Base-by-base conservation (phyloP, 352 stramenopile species). In the Phytophthora citrophthora region DNA sequence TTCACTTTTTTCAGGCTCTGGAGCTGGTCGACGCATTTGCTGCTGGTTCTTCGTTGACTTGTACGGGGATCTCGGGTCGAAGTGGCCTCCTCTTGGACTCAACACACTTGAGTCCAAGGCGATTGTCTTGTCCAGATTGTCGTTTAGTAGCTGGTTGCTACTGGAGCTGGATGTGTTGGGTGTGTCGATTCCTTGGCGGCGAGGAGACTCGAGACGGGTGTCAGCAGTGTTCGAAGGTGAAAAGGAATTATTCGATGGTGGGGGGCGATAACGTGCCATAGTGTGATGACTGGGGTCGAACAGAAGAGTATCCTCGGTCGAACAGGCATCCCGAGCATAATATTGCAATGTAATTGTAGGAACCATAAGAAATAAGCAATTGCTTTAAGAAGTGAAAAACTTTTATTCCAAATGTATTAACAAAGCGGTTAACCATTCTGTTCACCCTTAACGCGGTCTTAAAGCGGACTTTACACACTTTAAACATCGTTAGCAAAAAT, bases 41-140 rank as follows among this genome's bases (percentile, higher is more conserved):
- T 60, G 45, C 10, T 61, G 59, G 4, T 43, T 64, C 38, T 70
- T 67, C 16, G 54, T 57, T 26, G 60, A 70, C 34, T 70, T 70
- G 49, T 70, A 70, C 13, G 66, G 61, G 18, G 66, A 74, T n/a
- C 52, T 48, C 12, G 54, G 54, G 26, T 67, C 61, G n/a, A 70
- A 74, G 2, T 63, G 61, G 7, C 44, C 60, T n/a, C 55, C 54
- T 54, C 54, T 53, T 0, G 60, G 66, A 29, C 60, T 69, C 44
- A 48, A 61, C 2, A 70, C 49, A 20, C 59, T 60, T 5, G 65
- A 51, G 2, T 48, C 48, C 29, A 54, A 36, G 1, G 58, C 11
- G 15, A 32, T 46, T 6, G 13, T 18, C 43, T 29, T 58, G 41
- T 65, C 55, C 1, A 52, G 10, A n/a, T 26, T 59, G 18, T 67